These are phyloP conservation scores for Spongospora subterranea DNA, from an alignment of 208 protist species.

Conservation along the genomic window DNA sequence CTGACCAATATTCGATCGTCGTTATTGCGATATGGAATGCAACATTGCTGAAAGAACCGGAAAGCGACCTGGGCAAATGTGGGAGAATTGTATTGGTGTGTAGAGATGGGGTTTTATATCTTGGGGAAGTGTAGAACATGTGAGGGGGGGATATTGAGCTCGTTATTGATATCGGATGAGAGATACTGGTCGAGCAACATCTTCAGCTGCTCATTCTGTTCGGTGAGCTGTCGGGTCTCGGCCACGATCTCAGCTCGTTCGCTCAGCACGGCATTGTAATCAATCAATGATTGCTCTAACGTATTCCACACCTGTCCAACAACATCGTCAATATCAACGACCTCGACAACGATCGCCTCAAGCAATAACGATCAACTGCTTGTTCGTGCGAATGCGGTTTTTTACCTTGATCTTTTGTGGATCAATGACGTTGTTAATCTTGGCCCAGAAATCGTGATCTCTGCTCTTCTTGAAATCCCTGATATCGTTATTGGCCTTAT, in stretches of 20 bases:
- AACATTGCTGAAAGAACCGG: too few species aligned
- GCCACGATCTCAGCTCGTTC: conserved; percentile 83
- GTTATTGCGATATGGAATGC: too few species aligned
- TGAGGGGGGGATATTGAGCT: conserved; percentile 52
- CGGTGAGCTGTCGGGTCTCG: conserved; percentile 82
- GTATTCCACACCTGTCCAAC: conserved; percentile 69
- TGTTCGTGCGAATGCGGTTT: background rate
- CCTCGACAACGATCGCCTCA: background rate
- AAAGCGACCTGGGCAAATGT: too few species aligned
- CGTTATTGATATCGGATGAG: conserved; percentile 74
- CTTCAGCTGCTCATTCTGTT: conserved; percentile 89
- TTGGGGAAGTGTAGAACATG: conserved; percentile 51
- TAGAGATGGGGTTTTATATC: background rate
- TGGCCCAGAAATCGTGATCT: conserved; percentile 17
- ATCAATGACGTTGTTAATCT: conserved; percentile 6
- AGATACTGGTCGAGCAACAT: conserved; percentile 87
- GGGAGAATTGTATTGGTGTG: too few species aligned
- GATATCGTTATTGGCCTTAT: background rate
- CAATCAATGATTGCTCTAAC: conserved; percentile 83
- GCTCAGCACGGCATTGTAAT: conserved; percentile 86
- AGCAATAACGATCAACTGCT: background rate
- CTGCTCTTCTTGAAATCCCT: conserved; percentile 39
- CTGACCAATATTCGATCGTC: too few species aligned
- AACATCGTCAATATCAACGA: background rate
- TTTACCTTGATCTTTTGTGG: conserved; percentile 15